Base-by-base conservation (phyloP, 164 flowering plant genomes). In the Vitis vinifera region DNA sequence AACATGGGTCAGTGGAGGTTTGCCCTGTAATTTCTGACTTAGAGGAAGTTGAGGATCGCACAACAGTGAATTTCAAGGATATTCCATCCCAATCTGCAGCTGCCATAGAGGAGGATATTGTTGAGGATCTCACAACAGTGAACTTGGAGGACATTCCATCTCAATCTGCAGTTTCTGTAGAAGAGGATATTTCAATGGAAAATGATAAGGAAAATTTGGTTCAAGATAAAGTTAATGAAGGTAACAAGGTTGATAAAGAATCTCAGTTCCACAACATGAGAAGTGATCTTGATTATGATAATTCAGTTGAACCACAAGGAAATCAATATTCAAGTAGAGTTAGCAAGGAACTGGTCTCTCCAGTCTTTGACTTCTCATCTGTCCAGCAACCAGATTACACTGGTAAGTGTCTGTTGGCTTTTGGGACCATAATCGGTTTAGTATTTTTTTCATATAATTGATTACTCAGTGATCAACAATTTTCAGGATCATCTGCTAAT, bases 351-450 rank as follows among this genome's bases (percentile, higher is more conserved):
- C 59, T 16, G 1, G 8, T 9, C 2, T 29, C 61, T 53, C 52
- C 16, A 53, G 49, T 51, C 47, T n/a, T 12, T 51, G 67, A 13
- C 19, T 55, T 17, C n/a, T 71, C 69, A 51, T 30, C 65, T 10
- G 55, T 56, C 2, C 16, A 51, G 1, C 47, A 31, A 51, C 4
- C 16, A 31, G 51, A 65, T 59, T 7, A 29, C 31, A 13, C n/a
- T 11, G 65, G 74, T 71, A 49, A 64, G 63, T 71, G 48, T 19
- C 11, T 50, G 11, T 16, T 44, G 16, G 52, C n/a, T 47, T 48
- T n/a, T 62, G 52, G 29, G 9, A 27, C 48, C 48, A 7, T n/a
- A 11, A 62, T n/a, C 8, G 2, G 9, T 12, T 59, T 19, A 5
- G 10, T 19, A 17, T 16, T 49, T 15, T 49, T 16, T 49, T 3